phyloP scores from a whole-genome alignment of 192 early-diverging fungal genomes.

The Neocallimastix lanati region DNA sequence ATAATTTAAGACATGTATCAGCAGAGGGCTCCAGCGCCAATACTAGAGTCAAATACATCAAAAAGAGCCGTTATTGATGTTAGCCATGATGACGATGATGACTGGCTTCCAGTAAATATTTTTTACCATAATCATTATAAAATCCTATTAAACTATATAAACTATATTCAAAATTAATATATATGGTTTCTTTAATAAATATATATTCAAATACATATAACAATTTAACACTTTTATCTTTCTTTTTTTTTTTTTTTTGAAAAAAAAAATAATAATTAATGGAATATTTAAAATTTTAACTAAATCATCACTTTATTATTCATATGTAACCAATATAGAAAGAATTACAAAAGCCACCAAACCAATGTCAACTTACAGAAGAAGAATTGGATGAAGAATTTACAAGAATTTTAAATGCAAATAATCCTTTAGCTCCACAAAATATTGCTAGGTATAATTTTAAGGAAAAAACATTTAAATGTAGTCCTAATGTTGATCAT shows the following conservation, averaged over 20 bases:
- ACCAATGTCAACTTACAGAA: constrained; percentile 29
- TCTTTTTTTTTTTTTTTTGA: constrained; percentile 1
- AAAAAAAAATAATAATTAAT: too few species aligned
- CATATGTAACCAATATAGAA: constrained; percentile 19
- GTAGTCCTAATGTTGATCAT: constrained; percentile 38
- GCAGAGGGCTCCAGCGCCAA: neutral
- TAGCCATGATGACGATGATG: constrained; percentile 12
- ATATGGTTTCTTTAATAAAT: too few species aligned
- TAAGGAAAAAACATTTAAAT: constrained; percentile 34
- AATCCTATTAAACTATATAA: too few species aligned
- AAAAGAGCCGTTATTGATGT: neutral
- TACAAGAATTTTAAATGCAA: constrained; percentile 42
- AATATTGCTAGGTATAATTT: constrained; percentile 40
- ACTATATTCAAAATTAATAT: too few species aligned
- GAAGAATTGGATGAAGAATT: constrained; percentile 36
- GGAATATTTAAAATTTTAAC: too few species aligned
- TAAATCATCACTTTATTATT: too few species aligned
- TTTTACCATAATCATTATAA: too few species aligned
- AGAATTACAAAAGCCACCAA: constrained; percentile 34
- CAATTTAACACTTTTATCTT: too few species aligned
- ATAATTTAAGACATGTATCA: neutral
- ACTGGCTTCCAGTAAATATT: constrained; percentile 29
- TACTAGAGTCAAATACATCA: neutral
- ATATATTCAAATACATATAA: too few species aligned
- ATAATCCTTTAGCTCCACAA: constrained; percentile 44